Conservation (phyloP, 768 basidiomycete genomes). For the Boletus barrowsii region DNA sequence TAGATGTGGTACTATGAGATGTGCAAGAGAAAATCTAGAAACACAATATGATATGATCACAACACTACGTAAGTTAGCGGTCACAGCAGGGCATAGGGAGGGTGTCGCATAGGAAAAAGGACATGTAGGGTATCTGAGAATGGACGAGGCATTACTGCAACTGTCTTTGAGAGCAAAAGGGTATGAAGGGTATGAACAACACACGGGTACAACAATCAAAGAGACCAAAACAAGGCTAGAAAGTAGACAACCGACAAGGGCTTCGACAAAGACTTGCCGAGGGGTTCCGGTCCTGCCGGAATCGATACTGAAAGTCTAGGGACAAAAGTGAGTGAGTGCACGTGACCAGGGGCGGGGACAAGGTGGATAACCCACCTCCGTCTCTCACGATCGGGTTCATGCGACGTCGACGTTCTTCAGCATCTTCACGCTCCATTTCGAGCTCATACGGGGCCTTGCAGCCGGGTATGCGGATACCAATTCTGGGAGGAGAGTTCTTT, state of each 20-base stretch:
- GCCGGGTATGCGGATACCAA: slow-evolving; percentile 57
- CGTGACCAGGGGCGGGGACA: neutral
- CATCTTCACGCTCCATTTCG: slow-evolving; percentile 66
- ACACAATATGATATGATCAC: slow-evolving; percentile 25
- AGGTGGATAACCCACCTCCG: slow-evolving; percentile 37
- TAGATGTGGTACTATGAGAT: slow-evolving; percentile 14
- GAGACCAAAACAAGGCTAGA: slow-evolving; percentile 32
- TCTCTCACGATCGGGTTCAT: slow-evolving; percentile 66
- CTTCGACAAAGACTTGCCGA: slow-evolving; percentile 39
- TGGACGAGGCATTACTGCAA: neutral
- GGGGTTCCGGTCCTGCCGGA: slow-evolving; percentile 49
- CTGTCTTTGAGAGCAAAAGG: neutral
- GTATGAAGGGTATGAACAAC: slow-evolving; percentile 21
- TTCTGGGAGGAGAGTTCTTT: slow-evolving; percentile 42
- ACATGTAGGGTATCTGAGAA: slow-evolving; percentile 21
- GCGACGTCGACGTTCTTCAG: slow-evolving; percentile 44
- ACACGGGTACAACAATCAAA: slow-evolving; percentile 22
- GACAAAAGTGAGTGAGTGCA: neutral
- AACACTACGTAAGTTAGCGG: slow-evolving; percentile 1
- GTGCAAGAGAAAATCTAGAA: slow-evolving; percentile 15
- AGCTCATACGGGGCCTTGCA: slow-evolving; percentile 66
- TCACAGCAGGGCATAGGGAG: slow-evolving; percentile 17
- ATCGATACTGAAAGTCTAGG: slow-evolving; percentile 65
- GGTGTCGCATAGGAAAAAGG: slow-evolving; percentile 12
- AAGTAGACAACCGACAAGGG: slow-evolving; percentile 58